Base-by-base conservation (phyloP, 1,284 basidiomycete genomes). In the Crucibulum cyathiforme region DNA sequence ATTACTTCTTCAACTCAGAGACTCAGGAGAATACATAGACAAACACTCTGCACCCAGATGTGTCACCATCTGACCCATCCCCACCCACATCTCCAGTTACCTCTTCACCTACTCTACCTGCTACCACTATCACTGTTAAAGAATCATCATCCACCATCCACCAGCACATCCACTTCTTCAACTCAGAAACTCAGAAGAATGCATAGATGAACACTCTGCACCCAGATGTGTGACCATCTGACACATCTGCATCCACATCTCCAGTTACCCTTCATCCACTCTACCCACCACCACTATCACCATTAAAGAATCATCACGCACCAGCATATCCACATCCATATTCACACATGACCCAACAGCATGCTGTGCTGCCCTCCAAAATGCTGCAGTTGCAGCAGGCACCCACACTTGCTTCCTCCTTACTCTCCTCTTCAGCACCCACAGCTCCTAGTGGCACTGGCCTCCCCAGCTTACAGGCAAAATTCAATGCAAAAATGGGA, bases 21-120 rank as follows among this genome's bases (percentile, higher is more conserved):
- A 94, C 93, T 0, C 82, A 90, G 60, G 89, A 95, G 77, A 95
- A 94, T 38, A 96, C 95, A 24, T 96, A 94, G 95, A 81, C 82
- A 43, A 96, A 96, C 71, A 95, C 94, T 7, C 82, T 96, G 41
- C 78, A 85, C 57, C 74, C 79, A 8, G 63, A 71, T 47, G 65
- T 70, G n/a, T 51, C 67, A 38, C 37, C 71, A 46, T 58, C 71
- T 46, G 52, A 8, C 8, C 35, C 71, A 24, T 57, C 68, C 34
- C 52, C 74, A 8, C 66, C 76, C n/a, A 41, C 60, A 10, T 45
- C 71, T 10, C 60, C 65, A 15, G 60, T 50, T 34, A 31, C 59
- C 9, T n/a, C 58, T 17, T n/a, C n/a, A n/a, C n/a, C n/a, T n/a
- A n/a, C n/a, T n/a, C n/a, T n/a, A n/a, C n/a, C n/a, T 36, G 45